These are phyloP conservation scores for Hymenoscyphus infarciens DNA, from an alignment of 2,329 filamentous ascomycete species.

Conservation along the genomic window DNA sequence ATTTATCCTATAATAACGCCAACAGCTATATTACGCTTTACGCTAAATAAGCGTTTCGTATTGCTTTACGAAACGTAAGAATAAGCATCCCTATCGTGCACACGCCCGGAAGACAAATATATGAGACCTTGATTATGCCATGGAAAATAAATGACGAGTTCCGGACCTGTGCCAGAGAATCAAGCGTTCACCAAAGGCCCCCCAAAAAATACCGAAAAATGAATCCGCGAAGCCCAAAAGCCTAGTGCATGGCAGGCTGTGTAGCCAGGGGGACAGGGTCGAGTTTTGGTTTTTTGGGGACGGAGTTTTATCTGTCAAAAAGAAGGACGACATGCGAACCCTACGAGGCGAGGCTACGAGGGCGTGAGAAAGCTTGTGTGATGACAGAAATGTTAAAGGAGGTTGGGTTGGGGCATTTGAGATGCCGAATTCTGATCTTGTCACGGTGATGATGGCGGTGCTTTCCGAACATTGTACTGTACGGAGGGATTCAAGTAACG, in stretches of 20 bases:
- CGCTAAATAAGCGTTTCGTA: too few relatives aligned
- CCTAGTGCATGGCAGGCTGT: neutral
- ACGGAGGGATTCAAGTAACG: neutral
- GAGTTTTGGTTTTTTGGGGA: conserved; percentile 1
- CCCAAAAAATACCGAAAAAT: neutral
- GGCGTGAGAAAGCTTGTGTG: neutral
- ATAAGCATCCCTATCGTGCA: too few relatives aligned
- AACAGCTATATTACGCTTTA: too few relatives aligned
- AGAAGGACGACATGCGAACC: neutral
- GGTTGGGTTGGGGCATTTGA: neutral
- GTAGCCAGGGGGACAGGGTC: neutral
- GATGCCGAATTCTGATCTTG: neutral
- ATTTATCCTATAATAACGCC: too few relatives aligned
- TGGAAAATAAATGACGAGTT: neutral
- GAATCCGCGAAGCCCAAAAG: neutral
- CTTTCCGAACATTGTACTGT: neutral
- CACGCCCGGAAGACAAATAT: neutral
- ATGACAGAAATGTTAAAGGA: neutral
- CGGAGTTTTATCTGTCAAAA: neutral
- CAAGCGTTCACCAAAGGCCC: neutral
- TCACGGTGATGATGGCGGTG: neutral
- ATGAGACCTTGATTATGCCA: neutral
- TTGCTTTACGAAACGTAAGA: too few relatives aligned
- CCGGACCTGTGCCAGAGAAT: neutral
- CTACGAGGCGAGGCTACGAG: neutral